Percentiles rank a stretch among this genome's conserved stretches.
Evolutionary conservation across 805 yeast species (phyloP).

Genomic region (Candida pseudofarinosa): DNA sequence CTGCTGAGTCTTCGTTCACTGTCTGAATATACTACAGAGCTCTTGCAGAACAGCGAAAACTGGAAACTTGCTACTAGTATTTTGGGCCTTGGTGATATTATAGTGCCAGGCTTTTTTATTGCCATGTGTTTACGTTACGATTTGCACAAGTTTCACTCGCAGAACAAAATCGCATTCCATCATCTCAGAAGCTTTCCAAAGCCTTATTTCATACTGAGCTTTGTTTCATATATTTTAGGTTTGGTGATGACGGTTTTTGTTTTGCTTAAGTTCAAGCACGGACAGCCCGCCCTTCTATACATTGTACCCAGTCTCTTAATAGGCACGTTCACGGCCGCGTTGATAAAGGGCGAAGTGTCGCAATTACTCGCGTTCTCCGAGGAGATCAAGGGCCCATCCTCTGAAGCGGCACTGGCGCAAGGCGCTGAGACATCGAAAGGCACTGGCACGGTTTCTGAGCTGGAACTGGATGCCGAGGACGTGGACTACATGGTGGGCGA

Average conservation of each 20-base stretch:
- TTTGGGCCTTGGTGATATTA: constrained; percentile 65
- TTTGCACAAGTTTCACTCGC: constrained; percentile 27
- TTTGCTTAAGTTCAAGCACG: constrained; percentile 35
- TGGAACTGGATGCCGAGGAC: constrained; percentile 9
- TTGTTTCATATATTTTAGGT: constrained; percentile 49
- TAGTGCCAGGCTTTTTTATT: constrained; percentile 53
- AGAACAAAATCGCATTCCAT: constrained; percentile 32
- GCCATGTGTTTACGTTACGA: constrained; percentile 56
- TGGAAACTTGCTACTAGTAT: constrained; percentile 25
- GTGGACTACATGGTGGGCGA: constrained; percentile 7
- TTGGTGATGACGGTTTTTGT: constrained; percentile 40
- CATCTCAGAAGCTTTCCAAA: constrained; percentile 33
- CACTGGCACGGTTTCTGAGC: constrained; percentile 8
- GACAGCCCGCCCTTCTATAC: constrained; percentile 68
- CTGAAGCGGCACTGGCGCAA: not conserved
- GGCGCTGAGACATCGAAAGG: not conserved
- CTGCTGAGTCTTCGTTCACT: not conserved
- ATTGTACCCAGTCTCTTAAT: constrained; percentile 47
- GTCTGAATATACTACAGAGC: not conserved
- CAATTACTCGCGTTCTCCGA: constrained; percentile 36
- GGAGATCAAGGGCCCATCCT: constrained; percentile 16
- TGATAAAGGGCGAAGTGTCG: constrained; percentile 38
- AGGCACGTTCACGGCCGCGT: constrained; percentile 30
- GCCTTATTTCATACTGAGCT: constrained; percentile 43
- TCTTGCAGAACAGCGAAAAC: constrained; percentile 1